phyloP scores from a whole-genome alignment of 2,329 filamentous ascomycete genomes.

The Clathrospora elynae region DNA sequence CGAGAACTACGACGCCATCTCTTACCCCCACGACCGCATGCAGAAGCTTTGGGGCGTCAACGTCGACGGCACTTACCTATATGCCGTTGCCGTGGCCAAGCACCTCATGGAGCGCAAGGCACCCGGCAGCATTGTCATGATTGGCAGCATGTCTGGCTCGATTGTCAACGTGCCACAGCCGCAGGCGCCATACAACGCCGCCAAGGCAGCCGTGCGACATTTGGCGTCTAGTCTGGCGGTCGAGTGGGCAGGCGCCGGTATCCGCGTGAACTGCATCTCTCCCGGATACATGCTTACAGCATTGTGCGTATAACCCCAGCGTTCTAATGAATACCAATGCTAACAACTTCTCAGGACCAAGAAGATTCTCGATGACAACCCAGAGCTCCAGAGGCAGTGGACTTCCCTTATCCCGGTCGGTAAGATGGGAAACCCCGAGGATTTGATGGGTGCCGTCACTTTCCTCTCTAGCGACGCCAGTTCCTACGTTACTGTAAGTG shows the following conservation, averaged over 20 bases:
- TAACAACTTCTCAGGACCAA: conserved; percentile 67
- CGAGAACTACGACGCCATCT: conserved; percentile 90
- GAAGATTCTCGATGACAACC: conserved; percentile 93
- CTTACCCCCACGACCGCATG: conserved; percentile 88
- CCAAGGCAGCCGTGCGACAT: conserved; percentile 91
- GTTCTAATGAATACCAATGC: not conserved
- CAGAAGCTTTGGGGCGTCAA: conserved; percentile 95
- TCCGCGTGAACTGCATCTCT: conserved; percentile 93
- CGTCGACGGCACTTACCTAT: conserved; percentile 89
- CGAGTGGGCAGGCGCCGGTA: conserved; percentile 87
- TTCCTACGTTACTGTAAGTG: conserved; percentile 46
- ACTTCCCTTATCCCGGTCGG: conserved; percentile 88
- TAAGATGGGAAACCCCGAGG: conserved; percentile 89
- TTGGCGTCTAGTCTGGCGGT: conserved; percentile 86
- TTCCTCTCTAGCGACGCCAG: conserved; percentile 80
- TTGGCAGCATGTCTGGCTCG: conserved; percentile 90
- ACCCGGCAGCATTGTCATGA: conserved; percentile 86
- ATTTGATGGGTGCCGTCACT: conserved; percentile 90
- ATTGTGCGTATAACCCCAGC: conserved; percentile 63
- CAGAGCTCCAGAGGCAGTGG: conserved; percentile 88
- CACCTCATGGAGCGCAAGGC: conserved; percentile 84
- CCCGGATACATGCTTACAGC: conserved; percentile 97
- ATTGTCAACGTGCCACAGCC: conserved; percentile 97
- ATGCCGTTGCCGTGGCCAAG: conserved; percentile 80
- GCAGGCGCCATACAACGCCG: conserved; percentile 89